Evolutionary conservation across 495 filamentous ascomycete genomes (phyloP).

Genomic region (Lasiosphaeria miniovina): DNA sequence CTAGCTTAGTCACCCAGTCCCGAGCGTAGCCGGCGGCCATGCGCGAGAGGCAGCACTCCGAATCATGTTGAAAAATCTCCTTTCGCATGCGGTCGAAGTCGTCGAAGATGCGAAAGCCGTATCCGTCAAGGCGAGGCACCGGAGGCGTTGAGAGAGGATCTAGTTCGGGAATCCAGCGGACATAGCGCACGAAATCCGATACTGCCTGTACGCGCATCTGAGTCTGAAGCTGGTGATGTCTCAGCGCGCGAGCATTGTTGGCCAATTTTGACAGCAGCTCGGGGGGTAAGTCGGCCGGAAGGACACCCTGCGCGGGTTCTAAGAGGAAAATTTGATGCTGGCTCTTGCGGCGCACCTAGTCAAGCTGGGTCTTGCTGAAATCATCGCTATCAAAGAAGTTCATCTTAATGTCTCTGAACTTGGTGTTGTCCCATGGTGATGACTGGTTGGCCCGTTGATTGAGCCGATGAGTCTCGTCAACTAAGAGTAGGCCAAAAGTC

Average conservation of each 20-base stretch:
- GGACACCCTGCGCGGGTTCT: slow-evolving; percentile 6
- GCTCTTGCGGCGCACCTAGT: slow-evolving; percentile 1
- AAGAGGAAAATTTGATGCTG: slow-evolving; percentile 1
- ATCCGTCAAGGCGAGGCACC: neutral
- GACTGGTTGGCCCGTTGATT: slow-evolving; percentile 6
- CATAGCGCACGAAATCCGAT: neutral
- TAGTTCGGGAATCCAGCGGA: slow-evolving; percentile 5
- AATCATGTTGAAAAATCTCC: slow-evolving; percentile 2
- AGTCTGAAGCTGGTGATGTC: slow-evolving; percentile 1
- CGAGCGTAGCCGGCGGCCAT: slow-evolving; percentile 2
- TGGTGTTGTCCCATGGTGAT: neutral
- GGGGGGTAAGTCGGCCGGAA: slow-evolving; percentile 1
- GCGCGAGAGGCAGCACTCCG: slow-evolving; percentile 3
- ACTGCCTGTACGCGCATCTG: slow-evolving; percentile 6
- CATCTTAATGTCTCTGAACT: neutral
- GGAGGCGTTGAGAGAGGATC: neutral
- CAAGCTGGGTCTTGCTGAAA: slow-evolving; percentile 1
- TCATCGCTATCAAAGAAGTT: slow-evolving; percentile 3
- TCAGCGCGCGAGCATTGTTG: neutral
- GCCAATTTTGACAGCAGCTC: neutral
- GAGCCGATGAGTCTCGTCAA: slow-evolving; percentile 5
- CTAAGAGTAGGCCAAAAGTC: neutral
- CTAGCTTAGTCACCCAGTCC: neutral
- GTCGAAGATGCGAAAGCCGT: slow-evolving; percentile 5
- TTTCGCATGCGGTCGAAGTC: neutral